Conservation (phyloP, 306 rosid species). For the Ormosia emarginata region DNA sequence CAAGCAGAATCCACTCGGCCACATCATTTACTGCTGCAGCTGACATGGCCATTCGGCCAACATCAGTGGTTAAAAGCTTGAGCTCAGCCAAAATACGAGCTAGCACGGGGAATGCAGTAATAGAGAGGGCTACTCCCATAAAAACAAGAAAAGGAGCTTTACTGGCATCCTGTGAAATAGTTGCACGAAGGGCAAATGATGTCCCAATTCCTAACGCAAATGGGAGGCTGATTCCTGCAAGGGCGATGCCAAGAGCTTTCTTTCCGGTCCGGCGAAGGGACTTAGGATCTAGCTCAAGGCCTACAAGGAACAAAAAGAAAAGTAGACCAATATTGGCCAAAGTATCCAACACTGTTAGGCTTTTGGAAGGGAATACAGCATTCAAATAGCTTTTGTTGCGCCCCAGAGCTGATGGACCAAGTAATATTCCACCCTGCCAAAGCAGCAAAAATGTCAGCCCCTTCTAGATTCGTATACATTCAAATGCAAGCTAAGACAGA, state of each 20-base stretch:
- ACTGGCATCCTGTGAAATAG: slow-evolving; percentile 50
- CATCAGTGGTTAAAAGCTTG: slow-evolving; percentile 57
- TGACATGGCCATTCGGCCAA: slow-evolving; percentile 70
- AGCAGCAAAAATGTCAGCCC: background rate
- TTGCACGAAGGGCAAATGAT: slow-evolving; percentile 42
- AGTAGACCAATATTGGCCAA: slow-evolving; percentile 70
- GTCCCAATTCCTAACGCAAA: slow-evolving; percentile 67
- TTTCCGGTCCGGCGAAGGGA: slow-evolving; percentile 57
- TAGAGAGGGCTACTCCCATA: slow-evolving; percentile 73
- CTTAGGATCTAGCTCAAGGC: slow-evolving; percentile 55
- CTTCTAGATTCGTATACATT: background rate
- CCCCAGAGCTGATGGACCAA: slow-evolving; percentile 72
- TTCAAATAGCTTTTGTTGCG: slow-evolving; percentile 33
- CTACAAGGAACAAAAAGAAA: slow-evolving; percentile 60
- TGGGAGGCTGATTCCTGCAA: slow-evolving; percentile 61
- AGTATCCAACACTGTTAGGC: slow-evolving; percentile 62
- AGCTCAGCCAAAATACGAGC: slow-evolving; percentile 75
- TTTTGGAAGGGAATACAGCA: slow-evolving; percentile 48
- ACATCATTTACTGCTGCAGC: slow-evolving; percentile 80
- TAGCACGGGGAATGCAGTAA: slow-evolving; percentile 70
- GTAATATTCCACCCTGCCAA: slow-evolving; percentile 62
- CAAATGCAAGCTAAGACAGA: too few relatives aligned
- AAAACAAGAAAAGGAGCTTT: slow-evolving; percentile 57
- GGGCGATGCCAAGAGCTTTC: slow-evolving; percentile 53
- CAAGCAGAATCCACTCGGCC: slow-evolving; percentile 74